A percentile compares a stretch with the other conserved stretches of the same genome.
These are phyloP conservation scores for Aspergillus pseudoglaucus DNA, from an alignment of 2,329 filamentous ascomycete genomes.

Conservation along the genomic window DNA sequence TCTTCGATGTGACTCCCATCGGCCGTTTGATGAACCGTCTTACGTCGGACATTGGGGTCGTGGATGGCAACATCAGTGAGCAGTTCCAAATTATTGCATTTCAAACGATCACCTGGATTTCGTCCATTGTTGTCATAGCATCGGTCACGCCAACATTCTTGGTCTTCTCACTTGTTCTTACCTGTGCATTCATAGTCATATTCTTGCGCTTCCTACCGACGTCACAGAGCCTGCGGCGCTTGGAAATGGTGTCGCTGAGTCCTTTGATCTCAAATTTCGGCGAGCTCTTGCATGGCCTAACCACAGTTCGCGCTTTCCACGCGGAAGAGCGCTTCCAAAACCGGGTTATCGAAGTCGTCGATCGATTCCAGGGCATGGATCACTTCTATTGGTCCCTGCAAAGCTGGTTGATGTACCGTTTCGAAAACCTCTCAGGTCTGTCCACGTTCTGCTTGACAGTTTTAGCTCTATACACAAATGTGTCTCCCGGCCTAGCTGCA, in stretches of 20 bases:
- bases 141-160: slow-evolving; percentile 73
- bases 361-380: slow-evolving; percentile 89
- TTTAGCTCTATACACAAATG: slow-evolving; percentile 66
- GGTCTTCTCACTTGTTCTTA: slow-evolving; percentile 62
- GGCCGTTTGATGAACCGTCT: slow-evolving; percentile 88
- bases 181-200: slow-evolving; percentile 61
- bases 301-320: slow-evolving; percentile 76
- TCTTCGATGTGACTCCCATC: slow-evolving; percentile 84
- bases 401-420: slow-evolving; percentile 75
- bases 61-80: slow-evolving; percentile 76
- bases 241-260: slow-evolving; percentile 84
- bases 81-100: slow-evolving; percentile 68
- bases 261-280: slow-evolving; percentile 91
- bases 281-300: slow-evolving; percentile 75
- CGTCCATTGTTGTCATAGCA: slow-evolving; percentile 70
- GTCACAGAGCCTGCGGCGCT: slow-evolving; percentile 72
- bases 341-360: slow-evolving; percentile 71
- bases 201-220: slow-evolving; percentile 74
- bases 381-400: slow-evolving; percentile 93
- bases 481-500: slow-evolving; percentile 71
- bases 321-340: slow-evolving; percentile 74
- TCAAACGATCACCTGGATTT: slow-evolving; percentile 62
- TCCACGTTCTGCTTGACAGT: slow-evolving; percentile 69
- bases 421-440: slow-evolving; percentile 63
- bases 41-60: slow-evolving; percentile 81